These are phyloP conservation scores for Penicillium sp. DNA, from an alignment of 2,329 filamentous ascomycete species.

Conservation along the genomic window DNA sequence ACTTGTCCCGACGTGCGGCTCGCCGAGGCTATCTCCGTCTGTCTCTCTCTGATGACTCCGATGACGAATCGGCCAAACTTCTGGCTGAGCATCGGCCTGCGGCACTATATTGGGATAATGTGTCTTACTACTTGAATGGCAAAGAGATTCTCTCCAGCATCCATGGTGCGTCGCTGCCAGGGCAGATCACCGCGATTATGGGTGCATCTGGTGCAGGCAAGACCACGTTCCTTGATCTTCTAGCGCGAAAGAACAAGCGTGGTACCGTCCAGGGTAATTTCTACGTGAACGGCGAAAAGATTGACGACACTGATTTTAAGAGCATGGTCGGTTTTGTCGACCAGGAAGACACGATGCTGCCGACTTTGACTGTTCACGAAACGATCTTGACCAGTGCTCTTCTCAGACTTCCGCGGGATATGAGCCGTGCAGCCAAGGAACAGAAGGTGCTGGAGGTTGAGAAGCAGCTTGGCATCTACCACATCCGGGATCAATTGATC, in stretches of 20 bases:
- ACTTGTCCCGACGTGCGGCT: constrained; percentile 73
- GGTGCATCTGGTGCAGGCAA: constrained; percentile 96
- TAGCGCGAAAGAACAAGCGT: constrained; percentile 95
- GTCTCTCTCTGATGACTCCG: constrained; percentile 78
- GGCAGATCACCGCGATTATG: constrained; percentile 98
- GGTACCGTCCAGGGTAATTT: constrained; percentile 78
- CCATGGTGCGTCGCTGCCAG: constrained; percentile 83
- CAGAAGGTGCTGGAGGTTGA: constrained; percentile 91
- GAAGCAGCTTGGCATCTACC: constrained; percentile 89
- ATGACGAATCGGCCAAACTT: constrained; percentile 81
- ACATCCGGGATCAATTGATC: constrained; percentile 92
- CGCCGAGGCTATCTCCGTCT: constrained; percentile 68
- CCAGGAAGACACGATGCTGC: constrained; percentile 95
- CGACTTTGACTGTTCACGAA: constrained; percentile 95
- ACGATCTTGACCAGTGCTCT: constrained; percentile 94
- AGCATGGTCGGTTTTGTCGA: constrained; percentile 96
- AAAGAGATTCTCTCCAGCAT: constrained; percentile 81
- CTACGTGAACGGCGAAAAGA: constrained; percentile 90
- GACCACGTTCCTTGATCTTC: constrained; percentile 93
- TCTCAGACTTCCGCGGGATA: constrained; percentile 86
- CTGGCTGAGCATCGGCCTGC: constrained; percentile 92
- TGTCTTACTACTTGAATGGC: constrained; percentile 83
- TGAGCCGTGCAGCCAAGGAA: constrained; percentile 85
- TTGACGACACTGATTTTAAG: constrained; percentile 80
- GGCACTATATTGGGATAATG: constrained; percentile 82